Percentiles rank a stretch among this genome's conserved stretches.
phyloP scores from a whole-genome alignment of 371 early-diverging fungal genomes.

The Neoconidiobolus thromboides region DNA sequence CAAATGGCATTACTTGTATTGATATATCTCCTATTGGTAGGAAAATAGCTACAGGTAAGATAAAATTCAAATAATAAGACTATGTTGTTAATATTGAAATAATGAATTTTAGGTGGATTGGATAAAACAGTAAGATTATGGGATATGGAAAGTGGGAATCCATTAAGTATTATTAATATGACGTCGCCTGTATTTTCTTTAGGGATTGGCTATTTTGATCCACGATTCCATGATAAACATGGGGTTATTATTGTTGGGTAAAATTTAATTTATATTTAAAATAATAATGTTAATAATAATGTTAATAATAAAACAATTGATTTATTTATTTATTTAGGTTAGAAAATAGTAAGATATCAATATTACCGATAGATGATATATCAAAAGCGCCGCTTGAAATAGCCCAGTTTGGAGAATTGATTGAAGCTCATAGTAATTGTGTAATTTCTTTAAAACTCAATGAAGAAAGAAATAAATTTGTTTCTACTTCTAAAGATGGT shows the following conservation, averaged over 20 bases:
- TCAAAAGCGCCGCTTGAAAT: background rate
- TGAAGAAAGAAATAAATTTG: background rate
- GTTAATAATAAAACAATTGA: no score
- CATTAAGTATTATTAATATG: background rate
- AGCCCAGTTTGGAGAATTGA: background rate
- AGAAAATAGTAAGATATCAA: background rate
- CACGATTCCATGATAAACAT: background rate
- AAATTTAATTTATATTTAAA: background rate
- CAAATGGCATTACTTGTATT: background rate
- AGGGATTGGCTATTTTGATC: background rate
- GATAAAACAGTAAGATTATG: slow-evolving; percentile 3
- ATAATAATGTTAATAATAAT: background rate
- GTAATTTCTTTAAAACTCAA: background rate
- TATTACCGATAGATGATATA: background rate
- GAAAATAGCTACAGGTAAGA: background rate
- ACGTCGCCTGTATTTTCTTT: slow-evolving; percentile 4
- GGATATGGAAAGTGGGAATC: background rate
- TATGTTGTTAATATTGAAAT: background rate
- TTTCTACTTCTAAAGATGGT: slow-evolving; percentile 3
- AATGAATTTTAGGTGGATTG: background rate
- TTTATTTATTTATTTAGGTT: background rate
- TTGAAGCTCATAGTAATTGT: background rate
- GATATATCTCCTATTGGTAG: slow-evolving; percentile 1
- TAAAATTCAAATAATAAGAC: background rate
- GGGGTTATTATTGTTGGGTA: slow-evolving; percentile 2